Conservation (phyloP, 257 asterid species). For the Solanum ossicruentum region DNA sequence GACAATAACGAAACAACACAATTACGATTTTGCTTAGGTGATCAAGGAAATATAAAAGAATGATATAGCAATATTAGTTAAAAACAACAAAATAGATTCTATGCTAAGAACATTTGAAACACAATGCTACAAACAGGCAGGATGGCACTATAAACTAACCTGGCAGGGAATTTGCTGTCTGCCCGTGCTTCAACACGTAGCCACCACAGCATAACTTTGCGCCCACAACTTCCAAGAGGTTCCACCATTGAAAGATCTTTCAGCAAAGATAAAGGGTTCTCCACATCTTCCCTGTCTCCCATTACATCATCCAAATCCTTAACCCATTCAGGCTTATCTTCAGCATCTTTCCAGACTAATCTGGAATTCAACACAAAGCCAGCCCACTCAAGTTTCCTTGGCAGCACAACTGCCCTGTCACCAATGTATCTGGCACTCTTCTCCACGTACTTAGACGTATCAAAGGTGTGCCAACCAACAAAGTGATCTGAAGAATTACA, state of each 20-base stretch:
- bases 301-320: slow-evolving; percentile 52
- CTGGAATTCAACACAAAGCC: slow-evolving; percentile 82
- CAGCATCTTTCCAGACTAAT: slow-evolving; percentile 64
- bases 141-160: slow-evolving; percentile 38
- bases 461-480: slow-evolving; percentile 82
- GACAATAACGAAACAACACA: not conserved
- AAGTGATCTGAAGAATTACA: slow-evolving; percentile 72
- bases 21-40: not conserved
- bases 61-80: not conserved
- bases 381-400: slow-evolving; percentile 91
- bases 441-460: slow-evolving; percentile 28
- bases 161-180: slow-evolving; percentile 90
- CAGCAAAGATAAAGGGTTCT: slow-evolving; percentile 60
- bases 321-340: slow-evolving; percentile 71
- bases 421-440: slow-evolving; percentile 73
- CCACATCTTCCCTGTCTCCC: slow-evolving; percentile 39
- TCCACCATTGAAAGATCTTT: slow-evolving; percentile 66
- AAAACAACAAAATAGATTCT: not conserved
- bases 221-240: slow-evolving; percentile 96
- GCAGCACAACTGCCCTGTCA: slow-evolving; percentile 75
- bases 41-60: not conserved
- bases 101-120: not conserved
- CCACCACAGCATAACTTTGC: slow-evolving; percentile 89
- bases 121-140: not conserved
- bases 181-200: slow-evolving; percentile 97